These are phyloP conservation scores for Fusarium redolens DNA, from an alignment of 2,329 filamentous ascomycete genomes.

Conservation along the genomic window DNA sequence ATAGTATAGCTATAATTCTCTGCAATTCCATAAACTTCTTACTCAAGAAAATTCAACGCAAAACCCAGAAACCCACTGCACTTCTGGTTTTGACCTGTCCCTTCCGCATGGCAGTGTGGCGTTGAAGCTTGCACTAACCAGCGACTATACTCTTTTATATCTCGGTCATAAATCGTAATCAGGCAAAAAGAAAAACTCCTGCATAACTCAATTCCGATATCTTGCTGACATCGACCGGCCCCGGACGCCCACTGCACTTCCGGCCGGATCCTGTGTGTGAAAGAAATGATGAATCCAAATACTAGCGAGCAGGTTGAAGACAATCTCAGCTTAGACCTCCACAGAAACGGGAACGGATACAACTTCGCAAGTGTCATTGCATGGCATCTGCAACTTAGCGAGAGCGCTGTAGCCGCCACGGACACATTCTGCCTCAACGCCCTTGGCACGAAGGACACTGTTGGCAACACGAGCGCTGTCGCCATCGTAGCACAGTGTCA, in stretches of 20 bases:
- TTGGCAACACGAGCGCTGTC: slow-evolving; percentile 66
- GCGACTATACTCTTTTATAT: slow-evolving; percentile 3
- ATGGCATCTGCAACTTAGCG: slow-evolving; percentile 43
- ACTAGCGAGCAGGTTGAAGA: not conserved
- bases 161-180: slow-evolving; percentile 21
- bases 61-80: slow-evolving; percentile 44
- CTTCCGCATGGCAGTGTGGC: not conserved
- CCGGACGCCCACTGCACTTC: slow-evolving; percentile 45
- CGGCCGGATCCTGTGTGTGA: not conserved
- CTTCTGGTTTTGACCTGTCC: slow-evolving; percentile 24
- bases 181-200: slow-evolving; percentile 3
- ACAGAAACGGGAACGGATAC: slow-evolving; percentile 37
- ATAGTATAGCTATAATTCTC: not conserved
- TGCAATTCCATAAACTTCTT: not conserved
- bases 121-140: slow-evolving; percentile 38
- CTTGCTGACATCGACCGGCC: not conserved
- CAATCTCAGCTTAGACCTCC: slow-evolving; percentile 28
- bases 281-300: not conserved
- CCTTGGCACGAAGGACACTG: slow-evolving; percentile 64
- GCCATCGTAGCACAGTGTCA: slow-evolving; percentile 65
- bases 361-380: slow-evolving; percentile 41
- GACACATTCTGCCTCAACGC: slow-evolving; percentile 59
- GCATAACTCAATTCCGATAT: not conserved
- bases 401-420: slow-evolving; percentile 53
- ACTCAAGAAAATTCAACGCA: not conserved